Evolutionary conservation across 2,329 filamentous ascomycete genomes (phyloP), one percentile per base, ranked within the genome.

Genomic region (Cercospora sp.): DNA sequence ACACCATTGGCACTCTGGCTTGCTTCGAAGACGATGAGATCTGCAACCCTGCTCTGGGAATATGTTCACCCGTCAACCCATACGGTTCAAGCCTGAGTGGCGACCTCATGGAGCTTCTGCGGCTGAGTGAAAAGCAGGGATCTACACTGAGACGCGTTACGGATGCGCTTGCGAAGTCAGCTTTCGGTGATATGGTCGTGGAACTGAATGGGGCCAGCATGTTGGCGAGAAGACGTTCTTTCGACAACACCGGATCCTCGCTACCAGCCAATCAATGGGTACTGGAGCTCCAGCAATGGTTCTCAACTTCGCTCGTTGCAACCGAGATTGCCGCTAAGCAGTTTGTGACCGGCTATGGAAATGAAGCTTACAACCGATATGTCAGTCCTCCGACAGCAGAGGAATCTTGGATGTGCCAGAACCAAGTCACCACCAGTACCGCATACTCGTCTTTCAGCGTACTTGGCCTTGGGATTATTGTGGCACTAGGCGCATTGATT

Each of bases 21-120:
- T 62, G 60, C 40, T 62, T 62, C 13, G 60, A 62, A 62, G 60
- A 62, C 40, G 60, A 62, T 28, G 60, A 62, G 12, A 51, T 62
- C 60, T 62, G 60, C 40, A 62, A 62, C 24, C 4, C 24, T 45
- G 60, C 60, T 28, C 21, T 45, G 8, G 60, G 7, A 26, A 12
- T 28, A 4, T 62, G 60, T 40, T 37, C 60, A 51, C 34, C 34
- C 2, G 60, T 62, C 40, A 51, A 45, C 21, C 60, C 60, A n/a
- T 62, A 62, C 18, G 45, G 45, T 12, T 51, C 45, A 9, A 51
- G 45, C 18, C 21, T 51, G 45, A 10, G 12, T 5, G 45, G 45
- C 18, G n/a, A 51, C n/a, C 45, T 51, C 45, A 51, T 8, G 3
- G 45, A 51, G 45, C 18, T 51, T 24, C 8, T 51, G 45, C 45